These are phyloP conservation scores for Schizothecium vesticola DNA, from an alignment of 495 filamentous ascomycete genomes.

Conservation along the genomic window DNA sequence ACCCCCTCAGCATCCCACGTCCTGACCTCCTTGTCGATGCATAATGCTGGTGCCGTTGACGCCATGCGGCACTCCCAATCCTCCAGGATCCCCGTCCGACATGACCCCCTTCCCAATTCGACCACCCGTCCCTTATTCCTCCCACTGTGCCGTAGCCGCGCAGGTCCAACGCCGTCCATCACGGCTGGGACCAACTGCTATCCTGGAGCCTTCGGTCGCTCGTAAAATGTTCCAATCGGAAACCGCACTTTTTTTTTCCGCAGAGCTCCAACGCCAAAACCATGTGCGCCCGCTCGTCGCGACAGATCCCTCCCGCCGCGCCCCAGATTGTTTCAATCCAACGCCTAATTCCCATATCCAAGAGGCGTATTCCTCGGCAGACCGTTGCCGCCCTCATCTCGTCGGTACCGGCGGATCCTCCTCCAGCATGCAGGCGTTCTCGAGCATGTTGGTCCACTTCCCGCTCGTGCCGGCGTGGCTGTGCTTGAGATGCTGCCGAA, in stretches of 20 bases:
- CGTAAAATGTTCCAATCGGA: not conserved
- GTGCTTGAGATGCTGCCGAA: constrained; percentile 96
- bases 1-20: not conserved
- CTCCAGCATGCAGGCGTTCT: constrained; percentile 95
- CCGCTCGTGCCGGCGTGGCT: constrained; percentile 95
- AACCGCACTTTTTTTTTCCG: not conserved
- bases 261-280: not conserved
- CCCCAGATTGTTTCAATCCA: not conserved
- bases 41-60: not conserved
- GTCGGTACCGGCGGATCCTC: constrained; percentile 47
- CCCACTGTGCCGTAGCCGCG: constrained; percentile 4
- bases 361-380: not conserved
- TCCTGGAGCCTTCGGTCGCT: not conserved
- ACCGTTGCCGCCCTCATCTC: constrained; percentile 3
- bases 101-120: not conserved
- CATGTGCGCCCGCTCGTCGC: not conserved
- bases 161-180: not conserved
- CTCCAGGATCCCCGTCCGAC: not conserved
- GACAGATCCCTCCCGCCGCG: not conserved
- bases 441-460: constrained; percentile 98
- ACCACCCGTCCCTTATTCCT: not conserved
- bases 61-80: not conserved
- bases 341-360: not conserved
- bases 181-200: not conserved
- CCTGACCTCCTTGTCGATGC: not conserved